Evolutionary conservation across 495 filamentous ascomycete species (phyloP), one percentile per base, ranked within the genome.

Genomic region (Haplographium delicatum): DNA sequence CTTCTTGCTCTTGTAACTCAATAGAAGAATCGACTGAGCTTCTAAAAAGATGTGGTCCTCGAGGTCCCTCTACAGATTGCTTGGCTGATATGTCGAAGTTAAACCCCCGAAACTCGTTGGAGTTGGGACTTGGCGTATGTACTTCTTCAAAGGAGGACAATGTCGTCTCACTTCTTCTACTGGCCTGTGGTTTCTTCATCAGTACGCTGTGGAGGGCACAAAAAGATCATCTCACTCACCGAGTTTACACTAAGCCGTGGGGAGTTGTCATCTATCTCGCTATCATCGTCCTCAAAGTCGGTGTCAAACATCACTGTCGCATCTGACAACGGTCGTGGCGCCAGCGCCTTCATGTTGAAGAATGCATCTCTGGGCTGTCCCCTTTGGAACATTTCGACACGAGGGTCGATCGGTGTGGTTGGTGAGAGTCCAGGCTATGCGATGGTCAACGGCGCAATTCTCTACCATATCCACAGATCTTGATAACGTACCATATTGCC

Each of bases 1-100:
- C 82, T 64, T 67, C 65, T 31, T 64, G 76, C 64, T 67, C 65
- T 31, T 64, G 76, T 56, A 66, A 69, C 16, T 68, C 68, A 31
- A 53, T 18, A n/a, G 55, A 48, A 3, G 66, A 67, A 13, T 61
- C 64, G 41, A 67, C 72, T 44, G 73, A 83, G 26, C 70, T 72
- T 48, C 88, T 78, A 68, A 96, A 96, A n/a, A 96, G 73, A 70
- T 95, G 91, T 2, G 90, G 91, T 4, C 91, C 90, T 53, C 72
- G 74, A 5, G 90, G 90, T 19, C 90, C 90, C 59, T 89, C 79
- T 1, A 89, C 83, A 28, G 81, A 71, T 60, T 81, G 85, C 45
- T 70, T 58, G 57, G 24, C 61, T 40, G 40, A 65, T 58, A 54
- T 65, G 60, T 63, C 57, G 37, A 82, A 81, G 40, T 73, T 60